Evolutionary conservation across 257 asterid genomes (phyloP).

Genomic region (Solanum bukasovii): DNA sequence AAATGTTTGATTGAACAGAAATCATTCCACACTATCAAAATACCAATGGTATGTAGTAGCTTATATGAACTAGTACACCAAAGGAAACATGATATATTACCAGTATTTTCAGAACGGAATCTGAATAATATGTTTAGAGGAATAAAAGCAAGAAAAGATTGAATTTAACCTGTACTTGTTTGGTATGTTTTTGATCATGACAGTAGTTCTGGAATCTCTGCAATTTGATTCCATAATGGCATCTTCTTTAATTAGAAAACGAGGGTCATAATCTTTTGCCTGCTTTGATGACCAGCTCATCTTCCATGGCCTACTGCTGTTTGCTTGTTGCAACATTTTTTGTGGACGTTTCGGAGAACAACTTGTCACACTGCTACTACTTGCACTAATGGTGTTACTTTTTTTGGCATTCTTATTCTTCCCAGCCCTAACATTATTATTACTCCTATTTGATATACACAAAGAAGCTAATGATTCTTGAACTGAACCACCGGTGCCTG

Average conservation of each 20-base stretch:
- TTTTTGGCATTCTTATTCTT: slow-evolving; percentile 2
- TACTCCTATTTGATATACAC: background rate
- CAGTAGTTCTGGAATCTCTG: slow-evolving; percentile 77
- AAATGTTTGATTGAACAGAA: background rate
- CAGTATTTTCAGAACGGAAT: background rate
- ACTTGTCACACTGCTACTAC: background rate
- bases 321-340: background rate
- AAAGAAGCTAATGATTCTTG: slow-evolving; percentile 33
- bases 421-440: background rate
- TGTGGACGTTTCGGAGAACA: slow-evolving; percentile 4
- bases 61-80: background rate
- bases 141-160: background rate
- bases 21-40: background rate
- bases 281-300: slow-evolving; percentile 6
- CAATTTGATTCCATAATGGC: slow-evolving; percentile 43
- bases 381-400: background rate
- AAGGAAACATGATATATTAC: background rate
- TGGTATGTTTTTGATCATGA: slow-evolving; percentile 98
- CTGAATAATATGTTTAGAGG: background rate
- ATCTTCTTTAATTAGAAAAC: slow-evolving; percentile 63
- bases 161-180: slow-evolving; percentile 80
- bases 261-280: slow-evolving; percentile 57
- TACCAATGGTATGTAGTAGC: background rate
- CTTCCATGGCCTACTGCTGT: slow-evolving; percentile 28
- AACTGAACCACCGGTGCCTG: slow-evolving; percentile 11